Conservation (phyloP, 2,329 filamentous ascomycete species). For the Akanthomyces dipterigenus region DNA sequence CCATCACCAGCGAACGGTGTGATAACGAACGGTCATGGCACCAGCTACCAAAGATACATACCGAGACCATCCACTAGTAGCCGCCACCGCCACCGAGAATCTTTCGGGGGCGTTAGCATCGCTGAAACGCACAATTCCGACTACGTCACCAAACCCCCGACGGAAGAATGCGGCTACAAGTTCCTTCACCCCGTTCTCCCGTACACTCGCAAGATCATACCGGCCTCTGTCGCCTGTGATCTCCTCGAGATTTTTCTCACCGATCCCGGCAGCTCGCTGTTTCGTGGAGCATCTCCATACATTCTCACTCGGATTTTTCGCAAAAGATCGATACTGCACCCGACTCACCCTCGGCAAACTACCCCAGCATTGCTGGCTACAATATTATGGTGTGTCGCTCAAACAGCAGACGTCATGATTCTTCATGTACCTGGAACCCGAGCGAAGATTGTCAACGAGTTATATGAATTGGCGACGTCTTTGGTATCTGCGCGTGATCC, state of each 20-base stretch:
- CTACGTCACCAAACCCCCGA: slow-evolving; percentile 21
- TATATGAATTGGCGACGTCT: slow-evolving; percentile 29
- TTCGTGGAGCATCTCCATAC: slow-evolving; percentile 39
- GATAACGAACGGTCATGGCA: slow-evolving; percentile 10
- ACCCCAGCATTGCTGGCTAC: slow-evolving; percentile 39
- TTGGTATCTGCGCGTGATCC: slow-evolving; percentile 30
- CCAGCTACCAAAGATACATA: slow-evolving; percentile 12
- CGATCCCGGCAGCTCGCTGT: slow-evolving; percentile 36
- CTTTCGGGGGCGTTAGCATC: not conserved
- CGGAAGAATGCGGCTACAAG: slow-evolving; percentile 30
- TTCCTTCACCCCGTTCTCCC: slow-evolving; percentile 36
- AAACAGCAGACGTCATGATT: slow-evolving; percentile 38
- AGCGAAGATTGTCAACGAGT: slow-evolving; percentile 30
- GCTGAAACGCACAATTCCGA: slow-evolving; percentile 13
- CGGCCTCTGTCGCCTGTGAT: slow-evolving; percentile 36
- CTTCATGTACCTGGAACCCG: slow-evolving; percentile 35
- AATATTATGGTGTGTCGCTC: slow-evolving; percentile 41
- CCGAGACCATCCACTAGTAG: not conserved
- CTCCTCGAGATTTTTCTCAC: slow-evolving; percentile 42
- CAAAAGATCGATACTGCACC: slow-evolving; percentile 35
- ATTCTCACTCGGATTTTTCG: slow-evolving; percentile 40
- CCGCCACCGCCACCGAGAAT: not conserved
- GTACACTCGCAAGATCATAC: slow-evolving; percentile 31
- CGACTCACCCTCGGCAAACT: slow-evolving; percentile 31
- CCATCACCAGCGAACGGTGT: slow-evolving; percentile 21